Evolutionary conservation across 768 basidiomycete genomes (phyloP).

Genomic region (Chalciporus sphaerocephalus): DNA sequence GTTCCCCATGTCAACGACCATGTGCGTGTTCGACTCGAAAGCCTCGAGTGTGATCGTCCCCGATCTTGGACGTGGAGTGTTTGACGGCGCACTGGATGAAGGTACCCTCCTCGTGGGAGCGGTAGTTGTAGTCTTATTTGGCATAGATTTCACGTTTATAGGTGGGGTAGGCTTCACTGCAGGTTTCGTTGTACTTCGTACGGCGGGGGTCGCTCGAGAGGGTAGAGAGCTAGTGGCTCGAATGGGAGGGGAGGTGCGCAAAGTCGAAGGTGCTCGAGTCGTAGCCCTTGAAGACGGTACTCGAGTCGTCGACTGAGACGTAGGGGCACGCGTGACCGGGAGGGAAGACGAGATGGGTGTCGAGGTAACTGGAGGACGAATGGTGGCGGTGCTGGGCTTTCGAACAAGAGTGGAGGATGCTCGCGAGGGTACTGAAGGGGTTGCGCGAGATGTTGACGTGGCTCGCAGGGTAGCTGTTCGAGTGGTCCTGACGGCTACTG

Average conservation of each 20-base stretch:
- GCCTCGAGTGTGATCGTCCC: conserved; percentile 24
- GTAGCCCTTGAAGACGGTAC: conserved; percentile 15
- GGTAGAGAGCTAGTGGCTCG: conserved; percentile 3
- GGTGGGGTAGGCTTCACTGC: conserved; percentile 5
- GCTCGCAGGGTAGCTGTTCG: conserved; percentile 13
- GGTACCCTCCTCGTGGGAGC: background rate
- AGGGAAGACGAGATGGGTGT: conserved; percentile 15
- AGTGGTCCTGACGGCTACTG: background rate
- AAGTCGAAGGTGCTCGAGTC: conserved; percentile 16
- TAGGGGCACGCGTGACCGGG: conserved; percentile 22
- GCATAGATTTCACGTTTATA: conserved; percentile 7
- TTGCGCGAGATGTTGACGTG: background rate
- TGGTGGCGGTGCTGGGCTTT: conserved; percentile 2
- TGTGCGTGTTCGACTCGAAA: conserved; percentile 22
- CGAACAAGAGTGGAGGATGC: conserved; percentile 10
- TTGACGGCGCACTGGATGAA: background rate
- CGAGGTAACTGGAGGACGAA: conserved; percentile 7
- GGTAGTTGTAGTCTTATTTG: background rate
- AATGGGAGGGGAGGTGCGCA: conserved; percentile 17
- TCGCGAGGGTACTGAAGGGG: conserved; percentile 4
- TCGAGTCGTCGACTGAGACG: conserved; percentile 19
- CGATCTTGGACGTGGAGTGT: conserved; percentile 14
- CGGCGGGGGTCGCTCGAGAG: conserved; percentile 6
- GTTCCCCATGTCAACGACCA: conserved; percentile 14
- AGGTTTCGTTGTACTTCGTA: conserved; percentile 10